phyloP scores from a whole-genome alignment of 768 basidiomycete species.

The Podaxis rugospora region DNA sequence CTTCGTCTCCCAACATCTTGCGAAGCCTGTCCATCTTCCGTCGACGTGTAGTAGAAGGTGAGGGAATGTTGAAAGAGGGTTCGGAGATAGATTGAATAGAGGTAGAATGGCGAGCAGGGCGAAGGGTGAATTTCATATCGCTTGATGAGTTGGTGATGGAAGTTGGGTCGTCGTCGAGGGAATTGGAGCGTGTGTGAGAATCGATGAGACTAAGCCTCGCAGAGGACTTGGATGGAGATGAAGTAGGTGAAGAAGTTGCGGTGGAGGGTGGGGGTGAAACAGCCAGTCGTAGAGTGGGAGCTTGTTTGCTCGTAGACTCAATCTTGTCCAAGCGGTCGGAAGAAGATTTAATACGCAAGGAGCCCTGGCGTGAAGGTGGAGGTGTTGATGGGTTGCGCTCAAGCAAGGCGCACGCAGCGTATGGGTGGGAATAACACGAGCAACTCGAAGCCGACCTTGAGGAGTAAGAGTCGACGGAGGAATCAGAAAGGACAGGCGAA shows the following conservation, averaged over 20 bases:
- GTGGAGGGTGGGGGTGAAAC: conserved; percentile 20
- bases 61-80: conserved; percentile 36
- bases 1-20: conserved; percentile 57
- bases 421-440: conserved; percentile 9
- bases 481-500: conserved; percentile 16
- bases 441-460: conserved; percentile 20
- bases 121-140: conserved; percentile 12
- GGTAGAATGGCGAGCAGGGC: conserved; percentile 16
- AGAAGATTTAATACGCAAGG: background rate
- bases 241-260: conserved; percentile 12
- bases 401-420: conserved; percentile 7
- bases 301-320: conserved; percentile 6
- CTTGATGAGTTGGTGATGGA: background rate
- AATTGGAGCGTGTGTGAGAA: conserved; percentile 5
- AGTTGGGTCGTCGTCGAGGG: background rate
- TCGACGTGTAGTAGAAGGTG: conserved; percentile 36
- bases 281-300: conserved; percentile 18
- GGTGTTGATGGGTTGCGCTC: background rate
- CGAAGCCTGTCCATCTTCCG: conserved; percentile 63
- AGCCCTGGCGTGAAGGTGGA: background rate
- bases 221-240: conserved; percentile 5
- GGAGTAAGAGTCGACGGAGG: conserved; percentile 22
- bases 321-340: background rate
- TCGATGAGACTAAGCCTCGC: background rate
- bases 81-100: conserved; percentile 22